Evolutionary conservation across 2,329 filamentous ascomycete genomes (phyloP), one percentile per base, ranked within the genome.

Genomic region (Fusarium sp.): DNA sequence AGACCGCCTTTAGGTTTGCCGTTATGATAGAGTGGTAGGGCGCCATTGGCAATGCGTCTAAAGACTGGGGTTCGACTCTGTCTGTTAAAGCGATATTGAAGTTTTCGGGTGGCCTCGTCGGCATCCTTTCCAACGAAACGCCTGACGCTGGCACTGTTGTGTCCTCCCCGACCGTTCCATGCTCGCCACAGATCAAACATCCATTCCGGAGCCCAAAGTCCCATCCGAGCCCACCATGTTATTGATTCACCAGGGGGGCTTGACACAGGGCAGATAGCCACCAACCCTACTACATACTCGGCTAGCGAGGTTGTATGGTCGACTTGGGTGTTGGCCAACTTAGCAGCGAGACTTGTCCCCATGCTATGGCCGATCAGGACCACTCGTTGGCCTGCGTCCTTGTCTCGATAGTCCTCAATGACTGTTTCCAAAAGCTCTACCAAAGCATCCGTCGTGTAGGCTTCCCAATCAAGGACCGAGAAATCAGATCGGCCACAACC

Each of bases 301-400:
- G 89, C 85, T n/a, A 94, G 77, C 3, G 84, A 80, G 33, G 85
- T 85, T 28, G 82, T 84, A 66, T 90, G 84, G 3, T 87, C 82
- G 26, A 75, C 47, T 20, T 75, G 76, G 5, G 70, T 79, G 75
- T 82, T 85, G 15, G 94, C 92, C 58, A 98, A 85, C 22, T 92
- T 84, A 33, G 93, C 91, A 11, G 92, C 90, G 26, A 98, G 85
- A 7, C 93, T 93, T 66, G 93, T 95, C 12, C 96, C 96, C 90
- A 98, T 93, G 80, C 94, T 98, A 79, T 99, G 96, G 4, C 92
- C 94, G 67, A 98, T 90, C 36, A 98, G 82, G 26, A 98, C 88
- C 20, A 98, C 88, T 7, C 90, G 89, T 81, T 98, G 95, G 2
- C 85, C 86, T 24, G 86, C 84, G 41, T 89, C 86, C 48, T 87